Conservation (phyloP, 1,284 basidiomycete genomes). For the Ustilago xerochloae region DNA sequence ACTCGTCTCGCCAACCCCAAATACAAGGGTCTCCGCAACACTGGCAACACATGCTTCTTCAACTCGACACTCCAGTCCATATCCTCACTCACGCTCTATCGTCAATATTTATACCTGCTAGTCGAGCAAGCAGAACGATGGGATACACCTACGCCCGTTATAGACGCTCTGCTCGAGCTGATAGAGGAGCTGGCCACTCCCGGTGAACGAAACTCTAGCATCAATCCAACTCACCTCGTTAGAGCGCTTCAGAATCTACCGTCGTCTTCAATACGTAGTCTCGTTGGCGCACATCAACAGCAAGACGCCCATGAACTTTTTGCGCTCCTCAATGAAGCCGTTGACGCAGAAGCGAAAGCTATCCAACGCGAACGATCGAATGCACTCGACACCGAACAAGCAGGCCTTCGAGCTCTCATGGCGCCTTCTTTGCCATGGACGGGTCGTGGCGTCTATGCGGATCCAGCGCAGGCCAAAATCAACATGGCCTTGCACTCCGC, state of each 20-base stretch:
- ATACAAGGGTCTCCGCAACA: slow-evolving; percentile 60
- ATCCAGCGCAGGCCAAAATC: slow-evolving; percentile 22
- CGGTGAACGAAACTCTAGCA: slow-evolving; percentile 47
- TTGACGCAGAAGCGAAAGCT: slow-evolving; percentile 54
- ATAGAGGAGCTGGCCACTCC: slow-evolving; percentile 45
- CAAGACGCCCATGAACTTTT: slow-evolving; percentile 67
- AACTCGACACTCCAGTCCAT: slow-evolving; percentile 64
- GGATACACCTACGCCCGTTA: slow-evolving; percentile 63
- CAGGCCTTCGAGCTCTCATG: slow-evolving; percentile 47
- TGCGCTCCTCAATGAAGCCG: slow-evolving; percentile 59
- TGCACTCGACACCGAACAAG: slow-evolving; percentile 26
- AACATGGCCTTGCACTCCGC: background rate
- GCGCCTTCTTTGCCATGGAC: slow-evolving; percentile 46
- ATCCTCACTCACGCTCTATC: slow-evolving; percentile 42
- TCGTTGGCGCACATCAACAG: slow-evolving; percentile 65
- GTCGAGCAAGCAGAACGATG: slow-evolving; percentile 51
- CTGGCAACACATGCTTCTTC: slow-evolving; percentile 67
- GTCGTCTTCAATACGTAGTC: slow-evolving; percentile 53
- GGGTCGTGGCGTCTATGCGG: slow-evolving; percentile 33
- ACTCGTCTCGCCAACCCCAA: slow-evolving; percentile 18
- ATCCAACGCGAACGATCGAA: slow-evolving; percentile 29
- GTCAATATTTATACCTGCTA: slow-evolving; percentile 41
- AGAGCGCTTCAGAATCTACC: slow-evolving; percentile 49
- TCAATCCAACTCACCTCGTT: slow-evolving; percentile 54
- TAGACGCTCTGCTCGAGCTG: slow-evolving; percentile 58